Conservation (phyloP, 257 asterid species). For the Gentiana dahurica region DNA sequence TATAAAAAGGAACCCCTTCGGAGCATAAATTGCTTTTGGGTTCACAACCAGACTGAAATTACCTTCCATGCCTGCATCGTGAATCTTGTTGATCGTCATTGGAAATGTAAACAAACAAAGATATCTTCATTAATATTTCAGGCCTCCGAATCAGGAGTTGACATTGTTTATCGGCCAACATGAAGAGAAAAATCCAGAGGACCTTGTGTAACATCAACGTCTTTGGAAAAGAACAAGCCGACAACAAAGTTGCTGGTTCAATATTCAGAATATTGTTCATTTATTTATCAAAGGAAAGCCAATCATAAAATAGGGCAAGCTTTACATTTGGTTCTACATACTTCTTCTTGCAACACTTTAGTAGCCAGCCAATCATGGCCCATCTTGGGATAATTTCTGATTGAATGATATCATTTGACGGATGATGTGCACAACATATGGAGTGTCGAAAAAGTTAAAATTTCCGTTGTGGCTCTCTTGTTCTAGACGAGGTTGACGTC, state of each 20-base stretch:
- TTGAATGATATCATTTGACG: slow-evolving; percentile 48
- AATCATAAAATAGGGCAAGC: slow-evolving; percentile 70
- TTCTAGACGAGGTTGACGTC: too few relatives aligned
- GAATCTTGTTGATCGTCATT: too few relatives aligned
- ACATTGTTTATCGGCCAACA: slow-evolving; percentile 33
- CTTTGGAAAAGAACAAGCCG: slow-evolving; percentile 55
- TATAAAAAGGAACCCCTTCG: too few relatives aligned
- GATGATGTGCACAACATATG: slow-evolving; percentile 71
- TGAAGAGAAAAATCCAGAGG: slow-evolving; percentile 60
- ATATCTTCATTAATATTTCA: too few relatives aligned
- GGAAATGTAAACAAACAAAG: too few relatives aligned
- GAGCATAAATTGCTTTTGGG: too few relatives aligned
- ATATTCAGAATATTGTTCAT: slow-evolving; percentile 55
- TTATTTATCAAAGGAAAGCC: slow-evolving; percentile 70
- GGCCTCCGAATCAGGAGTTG: too few relatives aligned
- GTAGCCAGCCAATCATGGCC: slow-evolving; percentile 77
- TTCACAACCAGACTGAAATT: too few relatives aligned
- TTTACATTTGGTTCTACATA: slow-evolving; percentile 57
- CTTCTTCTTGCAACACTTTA: slow-evolving; percentile 34
- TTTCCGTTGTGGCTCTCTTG: too few relatives aligned
- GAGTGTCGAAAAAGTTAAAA: too few relatives aligned
- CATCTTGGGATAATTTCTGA: slow-evolving; percentile 64
- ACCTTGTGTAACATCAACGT: slow-evolving; percentile 53
- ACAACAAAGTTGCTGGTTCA: slow-evolving; percentile 66
- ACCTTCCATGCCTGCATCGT: too few relatives aligned